Percentiles rank a stretch among this genome's conserved stretches.
These are phyloP conservation scores for Colletotrichum acutatum DNA, from an alignment of 2,329 filamentous ascomycete genomes.

Conservation along the genomic window DNA sequence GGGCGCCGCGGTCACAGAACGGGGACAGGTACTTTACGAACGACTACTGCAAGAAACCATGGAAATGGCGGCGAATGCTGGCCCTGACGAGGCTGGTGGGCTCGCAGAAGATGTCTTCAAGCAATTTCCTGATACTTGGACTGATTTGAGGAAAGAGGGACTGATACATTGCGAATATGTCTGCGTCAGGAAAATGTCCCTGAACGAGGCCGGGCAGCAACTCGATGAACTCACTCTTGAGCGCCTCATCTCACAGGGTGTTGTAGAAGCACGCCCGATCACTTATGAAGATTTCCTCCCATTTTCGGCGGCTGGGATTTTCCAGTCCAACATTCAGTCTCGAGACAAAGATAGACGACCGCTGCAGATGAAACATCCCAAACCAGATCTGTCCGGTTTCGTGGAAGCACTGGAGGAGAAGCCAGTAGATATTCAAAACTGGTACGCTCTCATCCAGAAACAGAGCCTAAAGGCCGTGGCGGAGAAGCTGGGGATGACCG, in stretches of 20 bases:
- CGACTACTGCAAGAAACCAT: constrained; percentile 48
- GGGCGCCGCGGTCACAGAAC: constrained; percentile 58
- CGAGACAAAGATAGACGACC: no score
- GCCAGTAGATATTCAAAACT: no score
- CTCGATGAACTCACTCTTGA: constrained; percentile 35
- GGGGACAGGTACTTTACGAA: constrained; percentile 59
- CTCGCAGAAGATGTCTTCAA: constrained; percentile 35
- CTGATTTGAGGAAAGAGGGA: no score
- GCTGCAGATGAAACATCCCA: no score
- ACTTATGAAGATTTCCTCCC: constrained; percentile 67
- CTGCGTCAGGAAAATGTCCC: constrained; percentile 37
- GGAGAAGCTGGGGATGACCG: no score
- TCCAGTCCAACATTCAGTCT: constrained; percentile 53
- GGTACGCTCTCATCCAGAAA: no score
- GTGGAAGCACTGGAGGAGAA: no score
- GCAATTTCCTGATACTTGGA: no score
- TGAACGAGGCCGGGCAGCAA: not conserved
- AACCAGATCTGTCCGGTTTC: no score
- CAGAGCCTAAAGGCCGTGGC: no score
- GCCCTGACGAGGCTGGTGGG: not conserved
- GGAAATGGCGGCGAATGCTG: not conserved
- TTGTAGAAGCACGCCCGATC: constrained; percentile 53
- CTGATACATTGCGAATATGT: constrained; percentile 40
- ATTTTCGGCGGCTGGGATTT: constrained; percentile 63
- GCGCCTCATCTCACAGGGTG: constrained; percentile 44